Evolutionary conservation across 768 basidiomycete species (phyloP), one percentile per base, ranked within the genome.

Genomic region (Agaricus bisporus): DNA sequence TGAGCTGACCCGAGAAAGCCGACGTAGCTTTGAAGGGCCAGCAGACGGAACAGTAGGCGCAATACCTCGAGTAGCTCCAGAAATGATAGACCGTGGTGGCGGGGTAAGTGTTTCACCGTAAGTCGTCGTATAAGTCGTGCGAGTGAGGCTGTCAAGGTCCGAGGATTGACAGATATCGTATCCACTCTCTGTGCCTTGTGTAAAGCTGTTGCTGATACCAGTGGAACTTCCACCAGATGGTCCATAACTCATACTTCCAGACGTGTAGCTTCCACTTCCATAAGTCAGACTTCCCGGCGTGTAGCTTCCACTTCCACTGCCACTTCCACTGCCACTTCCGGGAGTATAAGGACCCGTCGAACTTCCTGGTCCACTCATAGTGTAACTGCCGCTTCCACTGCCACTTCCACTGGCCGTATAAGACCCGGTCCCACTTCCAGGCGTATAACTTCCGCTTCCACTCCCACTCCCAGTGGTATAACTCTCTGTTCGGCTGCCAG

Each of bases 121-220:
- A 22, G 61, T 67, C 17, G 62, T 62, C 17, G 62, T 62, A 25
- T 46, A 58, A 17, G 58, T 61, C 38, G 63, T 59, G 4, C 69
- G 71, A 3, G 66, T 67, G 10, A 66, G 63, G 44, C 64, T 63
- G n/a, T 73, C 75, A 22, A 79, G 61, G 57, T 80, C 79, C 6
- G 79, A 80, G 8, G 79, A 79, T 1, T 66, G 68, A 58, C 79
- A 81, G 14, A 81, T 64, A 58, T 81, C 77, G 58, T 79, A 80
- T 12, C 78, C 78, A 18, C 75, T 78, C 60, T 79, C 75, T 58
- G 72, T 73, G 14, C 73, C 74, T 15, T 67, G 71, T 14, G 70
- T 74, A 15, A 68, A 60, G 20, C 51, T 59, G 32, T 56, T 59
- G 37, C 57, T 55, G 15, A 57, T 60, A 37, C 59, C 61, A 46